Evolutionary conservation across 139 green algal species (phyloP).

Genomic region (Astrephomene gubernaculifera): DNA sequence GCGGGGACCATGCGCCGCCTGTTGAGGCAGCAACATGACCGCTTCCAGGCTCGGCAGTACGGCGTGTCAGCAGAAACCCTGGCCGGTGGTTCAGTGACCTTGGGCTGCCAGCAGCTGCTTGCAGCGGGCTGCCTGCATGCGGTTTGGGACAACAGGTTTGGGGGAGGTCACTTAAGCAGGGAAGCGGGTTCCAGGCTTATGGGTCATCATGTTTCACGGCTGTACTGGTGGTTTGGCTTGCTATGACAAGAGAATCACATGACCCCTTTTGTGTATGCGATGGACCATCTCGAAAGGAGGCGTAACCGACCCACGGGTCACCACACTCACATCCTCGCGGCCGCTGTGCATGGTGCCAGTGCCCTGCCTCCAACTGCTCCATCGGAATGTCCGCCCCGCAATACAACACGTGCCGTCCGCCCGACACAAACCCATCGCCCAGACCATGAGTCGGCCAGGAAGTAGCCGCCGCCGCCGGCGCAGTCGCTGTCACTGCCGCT

Average conservation of each 20-base stretch:
- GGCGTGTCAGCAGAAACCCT: background rate
- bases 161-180: no score
- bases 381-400: slow-evolving; percentile 44
- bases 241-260: no score
- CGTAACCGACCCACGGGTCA: no score
- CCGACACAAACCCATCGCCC: slow-evolving; percentile 1
- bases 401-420: slow-evolving; percentile 35
- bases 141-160: background rate
- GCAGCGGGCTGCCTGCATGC: slow-evolving; percentile 5
- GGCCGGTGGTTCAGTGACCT: background rate
- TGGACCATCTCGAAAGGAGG: no score
- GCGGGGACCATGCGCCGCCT: background rate
- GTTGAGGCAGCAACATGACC: no score
- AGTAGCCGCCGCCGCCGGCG: no score
- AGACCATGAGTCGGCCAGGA: slow-evolving; percentile 11
- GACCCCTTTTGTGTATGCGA: no score
- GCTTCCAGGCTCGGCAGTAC: background rate
- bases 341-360: slow-evolving; percentile 14
- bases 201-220: no score
- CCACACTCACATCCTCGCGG: background rate
- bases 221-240: no score
- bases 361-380: slow-evolving; percentile 1
- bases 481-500: no score
- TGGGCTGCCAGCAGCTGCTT: slow-evolving; percentile 4
- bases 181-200: no score